Evolutionary conservation across 495 filamentous ascomycete genomes (phyloP).

Genomic region (Aspergillus bertholletiae): DNA sequence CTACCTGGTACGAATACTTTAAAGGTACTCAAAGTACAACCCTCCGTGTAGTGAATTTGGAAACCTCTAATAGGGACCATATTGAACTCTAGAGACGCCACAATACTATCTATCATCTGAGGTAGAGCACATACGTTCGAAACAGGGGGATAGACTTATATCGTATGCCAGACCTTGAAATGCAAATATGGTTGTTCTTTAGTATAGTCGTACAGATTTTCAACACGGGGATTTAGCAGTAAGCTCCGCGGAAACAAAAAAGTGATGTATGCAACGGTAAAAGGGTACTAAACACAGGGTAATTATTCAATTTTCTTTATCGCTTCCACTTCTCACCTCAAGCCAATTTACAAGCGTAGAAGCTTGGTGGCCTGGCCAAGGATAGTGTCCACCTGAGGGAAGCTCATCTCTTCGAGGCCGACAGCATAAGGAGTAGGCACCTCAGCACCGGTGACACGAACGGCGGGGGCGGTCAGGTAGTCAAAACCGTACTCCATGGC

Average conservation of each 20-base stretch:
- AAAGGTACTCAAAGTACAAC: too few species aligned
- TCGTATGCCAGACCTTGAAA: not conserved
- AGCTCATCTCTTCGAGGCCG: conserved; percentile 84
- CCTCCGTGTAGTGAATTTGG: too few species aligned
- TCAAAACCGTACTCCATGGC: conserved; percentile 98
- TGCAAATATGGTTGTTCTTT: conserved; percentile 17
- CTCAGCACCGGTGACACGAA: conserved; percentile 91
- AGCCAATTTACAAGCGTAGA: conserved; percentile 60
- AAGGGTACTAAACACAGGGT: conserved; percentile 32
- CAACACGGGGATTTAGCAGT: conserved; percentile 9
- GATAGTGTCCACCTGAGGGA: conserved; percentile 84
- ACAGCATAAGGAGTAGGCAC: conserved; percentile 91
- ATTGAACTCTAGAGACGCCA: too few species aligned
- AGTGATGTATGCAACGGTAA: conserved; percentile 6
- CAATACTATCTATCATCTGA: too few species aligned
- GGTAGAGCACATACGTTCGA: too few species aligned
- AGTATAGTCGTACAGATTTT: conserved; percentile 41
- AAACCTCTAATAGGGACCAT: too few species aligned
- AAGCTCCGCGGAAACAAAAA: conserved; percentile 12
- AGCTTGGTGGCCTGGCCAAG: conserved; percentile 79
- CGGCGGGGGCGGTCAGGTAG: conserved; percentile 89
- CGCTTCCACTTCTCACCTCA: conserved; percentile 9
- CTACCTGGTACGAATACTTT: too few species aligned
- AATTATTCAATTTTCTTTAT: conserved; percentile 24
- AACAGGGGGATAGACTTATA: not conserved